Base-by-base conservation (phyloP, 805 yeast genomes). In the Wickerhamomyces silvicola region DNA sequence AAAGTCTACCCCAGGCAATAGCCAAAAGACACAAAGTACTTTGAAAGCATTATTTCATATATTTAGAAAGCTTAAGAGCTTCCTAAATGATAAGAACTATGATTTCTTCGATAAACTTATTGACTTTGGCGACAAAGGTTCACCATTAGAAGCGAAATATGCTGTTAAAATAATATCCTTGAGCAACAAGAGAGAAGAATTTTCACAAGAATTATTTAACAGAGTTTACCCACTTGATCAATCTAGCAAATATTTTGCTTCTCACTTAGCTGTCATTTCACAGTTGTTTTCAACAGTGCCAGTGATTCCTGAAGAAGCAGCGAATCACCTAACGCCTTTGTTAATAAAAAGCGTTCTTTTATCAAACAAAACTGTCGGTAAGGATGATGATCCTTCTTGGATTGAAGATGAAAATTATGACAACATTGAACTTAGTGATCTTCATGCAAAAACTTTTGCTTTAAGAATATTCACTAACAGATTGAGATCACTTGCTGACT, bases 281-380 rank as follows among this genome's bases (percentile, higher is more conserved):
- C 84, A 81, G 50, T 42, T 82, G 6, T 74, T 74, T 44, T 43
- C 63, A 6, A 54, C 64, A 6, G 68, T 66, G 27, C 75, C 80
- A 1, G 48, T 59, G 1, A 41, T 72, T 1, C 52, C 78, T 4
- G 78, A 75, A 31, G 66, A 64, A 2, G 61, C 68, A 20, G 68
- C 81, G 2, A 68, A 72, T 18, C 81, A 74, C 3, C 58, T 85
- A 15, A 78, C 83, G 2, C 53, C 75, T 5, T 59, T 68, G 17
- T 52, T 86, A 25, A 75, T 83, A 7, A 76, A 77, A 34, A 71
- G 78, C 10, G 62, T 84, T 3, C 61, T 86, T 12, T 57, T 82
- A 18, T 56, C 66, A 10, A 82, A 82, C 49, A 43, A 64, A 18
- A 42, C 51, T 1, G 43, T 56, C 17, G 64, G 64, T 2, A 37